These are phyloP conservation scores for Ceriops decandra DNA, from an alignment of 345 rosid genomes.

Conservation along the genomic window DNA sequence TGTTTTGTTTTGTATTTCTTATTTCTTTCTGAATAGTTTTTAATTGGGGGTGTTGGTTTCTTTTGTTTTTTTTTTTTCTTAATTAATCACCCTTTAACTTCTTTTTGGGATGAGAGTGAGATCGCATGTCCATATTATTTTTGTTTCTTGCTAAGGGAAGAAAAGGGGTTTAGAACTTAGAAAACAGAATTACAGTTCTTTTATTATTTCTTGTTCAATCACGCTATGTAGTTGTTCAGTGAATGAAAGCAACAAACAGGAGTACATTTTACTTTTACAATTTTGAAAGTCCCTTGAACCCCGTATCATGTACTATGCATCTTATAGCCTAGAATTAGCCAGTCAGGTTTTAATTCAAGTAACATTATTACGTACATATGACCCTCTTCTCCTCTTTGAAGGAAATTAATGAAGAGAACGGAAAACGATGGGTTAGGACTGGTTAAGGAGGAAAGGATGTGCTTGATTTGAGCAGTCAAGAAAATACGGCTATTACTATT, in stretches of 20 bases:
- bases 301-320: neutral
- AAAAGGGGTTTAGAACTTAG: neutral
- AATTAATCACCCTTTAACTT: slow-evolving; percentile 4
- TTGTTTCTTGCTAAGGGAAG: slow-evolving; percentile 12
- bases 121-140: slow-evolving; percentile 38
- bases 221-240: no score
- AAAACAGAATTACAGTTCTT: slow-evolving; percentile 25
- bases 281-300: neutral
- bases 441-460: no score
- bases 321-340: no score
- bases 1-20: neutral
- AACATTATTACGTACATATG: neutral
- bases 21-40: neutral
- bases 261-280: slow-evolving; percentile 11
- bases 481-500: slow-evolving; percentile 45
- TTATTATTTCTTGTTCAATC: slow-evolving; percentile 6
- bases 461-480: no score
- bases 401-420: no score
- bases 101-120: slow-evolving; percentile 20
- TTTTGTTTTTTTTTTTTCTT: neutral
- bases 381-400: no score
- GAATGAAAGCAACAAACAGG: slow-evolving; percentile 1
- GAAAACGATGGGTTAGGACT: no score
- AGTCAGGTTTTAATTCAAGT: no score
- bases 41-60: neutral